Evolutionary conservation across 305 asterid genomes (phyloP), one percentile per base, ranked within the genome.

Genomic region (Striga hermonthica): DNA sequence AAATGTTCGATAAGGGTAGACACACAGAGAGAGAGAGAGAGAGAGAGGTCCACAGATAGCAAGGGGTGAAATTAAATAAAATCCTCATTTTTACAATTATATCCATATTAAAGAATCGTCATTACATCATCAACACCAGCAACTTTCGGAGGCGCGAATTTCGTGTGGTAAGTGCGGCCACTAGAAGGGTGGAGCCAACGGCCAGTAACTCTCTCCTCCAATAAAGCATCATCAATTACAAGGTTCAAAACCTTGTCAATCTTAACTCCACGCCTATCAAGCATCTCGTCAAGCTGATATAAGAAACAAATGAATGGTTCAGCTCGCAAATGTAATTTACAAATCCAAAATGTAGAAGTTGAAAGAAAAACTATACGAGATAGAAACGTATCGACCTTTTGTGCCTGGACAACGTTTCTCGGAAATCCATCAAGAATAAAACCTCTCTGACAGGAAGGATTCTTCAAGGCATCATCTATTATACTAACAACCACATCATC

Each of bases 151-250:
- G 95, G 91, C 15, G 95, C 89, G 72, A 84, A 87, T 52, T 87
- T 87, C 35, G 87, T 73, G 70, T 87, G 95, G 78, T 87, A 87
- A 57, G 82, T 67, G 56, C 95, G 80, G 13, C 95, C 91, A 74
- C 95, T 87, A 37, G 91, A 75, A 22, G 95, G 89, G 74, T 87
- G 95, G 68, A 87, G 81, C 95, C 95, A 84, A 36, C 95, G 91
- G 16, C 95, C 95, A 36, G 91, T 87, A 69, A 87, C 84, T 64
- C 91, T 78, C 81, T 87, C 95, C 76, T 87, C 95, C 81, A 87
- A 72, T 69, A 87, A 76, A 50, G 91, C 83, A 81, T 87, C 95
- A 66, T 84, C 86, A 72, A 84, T 79, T 5, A 87, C 95, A 78
- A 87, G 83, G 77, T 87, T 87, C 2, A 87, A 84, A 72, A 87